phyloP scores from a whole-genome alignment of 2,329 filamentous ascomycete species.

The Sordariomycetes sp. region DNA sequence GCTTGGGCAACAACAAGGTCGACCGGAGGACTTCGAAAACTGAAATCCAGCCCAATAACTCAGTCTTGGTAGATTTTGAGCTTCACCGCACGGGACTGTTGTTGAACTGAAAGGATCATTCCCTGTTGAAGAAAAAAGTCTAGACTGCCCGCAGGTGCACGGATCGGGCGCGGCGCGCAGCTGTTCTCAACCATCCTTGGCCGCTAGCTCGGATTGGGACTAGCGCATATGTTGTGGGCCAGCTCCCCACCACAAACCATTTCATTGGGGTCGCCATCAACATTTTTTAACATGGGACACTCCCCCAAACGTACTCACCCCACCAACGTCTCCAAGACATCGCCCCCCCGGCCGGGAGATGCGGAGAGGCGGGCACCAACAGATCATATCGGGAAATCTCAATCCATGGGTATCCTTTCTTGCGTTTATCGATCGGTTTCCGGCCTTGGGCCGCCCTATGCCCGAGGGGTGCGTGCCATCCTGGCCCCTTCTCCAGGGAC shows the following conservation, averaged over 20 bases:
- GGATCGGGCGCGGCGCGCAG: not conserved
- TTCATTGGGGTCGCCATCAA: constrained; percentile 7
- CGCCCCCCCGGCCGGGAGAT: not conserved
- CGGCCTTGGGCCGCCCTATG: not conserved
- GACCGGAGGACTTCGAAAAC: not conserved
- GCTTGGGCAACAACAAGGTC: not conserved
- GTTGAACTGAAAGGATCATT: constrained; percentile 2
- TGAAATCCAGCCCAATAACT: not conserved
- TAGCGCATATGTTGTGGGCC: constrained; percentile 1
- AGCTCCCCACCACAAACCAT: constrained; percentile 4
- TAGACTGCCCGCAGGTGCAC: not conserved
- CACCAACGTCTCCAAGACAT: not conserved
- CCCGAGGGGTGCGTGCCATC: not conserved
- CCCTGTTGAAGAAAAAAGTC: constrained; percentile 4
- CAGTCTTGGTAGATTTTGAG: not conserved
- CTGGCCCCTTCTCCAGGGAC: not conserved
- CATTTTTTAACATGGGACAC: constrained; percentile 1
- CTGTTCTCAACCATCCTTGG: constrained; percentile 28
- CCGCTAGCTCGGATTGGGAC: constrained; percentile 16
- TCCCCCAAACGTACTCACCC: not conserved
- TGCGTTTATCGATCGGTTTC: constrained; percentile 3
- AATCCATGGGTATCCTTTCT: not conserved
- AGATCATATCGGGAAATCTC: not conserved
- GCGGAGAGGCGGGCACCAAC: not conserved
- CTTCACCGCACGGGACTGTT: not conserved